A percentile compares a stretch with the other conserved stretches of the same genome.
Conservation (phyloP, 306 rosid species). For the cucumber (Cucumis sativus) region Cucumber_9930_V3 NC_026657.2:6468501-6469000, state of each 20-base stretch:
- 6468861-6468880: not conserved
- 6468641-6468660: not conserved
- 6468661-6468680: not conserved
- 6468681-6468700: not conserved
- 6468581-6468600: not conserved
- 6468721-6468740: not conserved
- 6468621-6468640: not conserved
- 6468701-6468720: not conserved
- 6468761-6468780: not conserved
- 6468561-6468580: not conserved
- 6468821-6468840: not conserved
- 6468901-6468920: not conserved
- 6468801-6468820: not conserved
- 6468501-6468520: constrained; percentile 7
- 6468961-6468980: not conserved
- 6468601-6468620: not conserved
- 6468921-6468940: not conserved
- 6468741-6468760: not conserved
- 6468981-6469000: not conserved
- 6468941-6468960: not conserved
- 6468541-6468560: not conserved
- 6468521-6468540: not conserved
- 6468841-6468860: not conserved
- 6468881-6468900: not conserved
- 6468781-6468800: not conserved